These are phyloP conservation scores for Xylona heveae DNA, from an alignment of 495 filamentous ascomycete species.

Conservation along the genomic window DNA sequence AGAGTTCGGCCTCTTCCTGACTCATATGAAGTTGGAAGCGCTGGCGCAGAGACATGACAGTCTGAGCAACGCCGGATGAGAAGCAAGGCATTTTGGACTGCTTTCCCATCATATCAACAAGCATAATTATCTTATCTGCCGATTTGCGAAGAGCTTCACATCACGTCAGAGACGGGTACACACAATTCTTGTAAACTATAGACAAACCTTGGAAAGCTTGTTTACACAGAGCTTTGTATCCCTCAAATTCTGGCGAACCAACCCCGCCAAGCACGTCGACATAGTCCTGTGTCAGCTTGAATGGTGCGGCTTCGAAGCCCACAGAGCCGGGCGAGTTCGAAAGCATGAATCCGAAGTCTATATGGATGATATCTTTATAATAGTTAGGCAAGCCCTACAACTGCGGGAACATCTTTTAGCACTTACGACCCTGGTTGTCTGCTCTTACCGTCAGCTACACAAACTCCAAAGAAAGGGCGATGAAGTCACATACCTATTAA, in stretches of 20 bases:
- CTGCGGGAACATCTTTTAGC: background rate
- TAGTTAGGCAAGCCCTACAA: background rate
- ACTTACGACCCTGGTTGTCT: slow-evolving; percentile 44
- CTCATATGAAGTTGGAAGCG: slow-evolving; percentile 55
- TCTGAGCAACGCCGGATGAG: slow-evolving; percentile 36
- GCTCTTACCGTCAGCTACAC: too few relatives aligned
- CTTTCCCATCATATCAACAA: slow-evolving; percentile 56
- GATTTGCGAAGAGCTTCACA: slow-evolving; percentile 37
- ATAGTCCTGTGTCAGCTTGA: slow-evolving; percentile 61
- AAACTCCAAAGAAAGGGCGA: too few relatives aligned
- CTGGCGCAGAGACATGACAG: slow-evolving; percentile 35
- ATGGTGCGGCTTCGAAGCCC: slow-evolving; percentile 59
- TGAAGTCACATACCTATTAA: too few relatives aligned
- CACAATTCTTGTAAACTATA: slow-evolving; percentile 1
- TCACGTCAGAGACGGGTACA: slow-evolving; percentile 4
- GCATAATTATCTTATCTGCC: slow-evolving; percentile 48
- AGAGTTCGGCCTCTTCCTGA: slow-evolving; percentile 47
- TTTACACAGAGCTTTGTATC: slow-evolving; percentile 50
- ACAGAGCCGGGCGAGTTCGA: slow-evolving; percentile 57
- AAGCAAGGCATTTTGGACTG: slow-evolving; percentile 64
- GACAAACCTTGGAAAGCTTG: slow-evolving; percentile 46
- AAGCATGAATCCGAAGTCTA: slow-evolving; percentile 70
- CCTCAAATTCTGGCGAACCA: slow-evolving; percentile 35
- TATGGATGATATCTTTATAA: slow-evolving; percentile 44
- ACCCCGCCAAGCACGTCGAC: slow-evolving; percentile 52